phyloP scores from a whole-genome alignment of 2,329 filamentous ascomycete species.

The Cladophialophora carrionii region DNA sequence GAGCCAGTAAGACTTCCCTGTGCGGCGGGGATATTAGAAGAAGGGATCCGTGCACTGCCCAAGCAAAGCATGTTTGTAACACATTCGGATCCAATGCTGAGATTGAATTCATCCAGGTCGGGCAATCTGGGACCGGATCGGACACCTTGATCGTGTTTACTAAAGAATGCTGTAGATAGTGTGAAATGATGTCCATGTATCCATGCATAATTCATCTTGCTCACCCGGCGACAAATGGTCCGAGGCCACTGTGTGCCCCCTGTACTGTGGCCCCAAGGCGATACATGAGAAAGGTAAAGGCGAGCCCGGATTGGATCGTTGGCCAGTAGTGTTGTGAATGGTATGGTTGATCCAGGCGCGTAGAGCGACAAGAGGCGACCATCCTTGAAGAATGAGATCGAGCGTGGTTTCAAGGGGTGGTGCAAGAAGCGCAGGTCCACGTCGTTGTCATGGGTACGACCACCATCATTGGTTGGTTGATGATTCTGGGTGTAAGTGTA shows the following conservation, averaged over 20 bases:
- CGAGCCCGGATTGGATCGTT: constrained; percentile 14
- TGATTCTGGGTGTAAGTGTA: constrained; percentile 13
- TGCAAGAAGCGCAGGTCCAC: constrained; percentile 15
- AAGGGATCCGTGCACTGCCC: constrained; percentile 11
- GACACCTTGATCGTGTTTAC: background rate
- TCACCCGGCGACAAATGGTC: background rate
- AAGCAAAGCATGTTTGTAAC: constrained; percentile 16
- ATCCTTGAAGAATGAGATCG: constrained; percentile 30
- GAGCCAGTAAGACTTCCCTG: background rate
- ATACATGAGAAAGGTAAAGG: background rate
- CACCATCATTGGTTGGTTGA: background rate
- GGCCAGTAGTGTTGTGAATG: constrained; percentile 24
- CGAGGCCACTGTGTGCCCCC: background rate
- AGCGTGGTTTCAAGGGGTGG: constrained; percentile 11
- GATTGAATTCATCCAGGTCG: constrained; percentile 1
- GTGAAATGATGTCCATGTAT: constrained; percentile 13
- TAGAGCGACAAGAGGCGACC: constrained; percentile 32
- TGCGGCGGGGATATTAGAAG: background rate
- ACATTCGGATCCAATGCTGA: constrained; percentile 3
- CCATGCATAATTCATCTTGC: constrained; percentile 12
- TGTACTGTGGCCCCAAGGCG: background rate
- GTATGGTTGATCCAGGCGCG: constrained; percentile 23
- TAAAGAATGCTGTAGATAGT: constrained; percentile 17
- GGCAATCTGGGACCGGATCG: background rate
- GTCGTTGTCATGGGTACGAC: background rate